A percentile compares a stretch with the other conserved stretches of the same genome.
phyloP scores from a whole-genome alignment of 202 grass and related monocot species.

The Carex arenaria region DNA sequence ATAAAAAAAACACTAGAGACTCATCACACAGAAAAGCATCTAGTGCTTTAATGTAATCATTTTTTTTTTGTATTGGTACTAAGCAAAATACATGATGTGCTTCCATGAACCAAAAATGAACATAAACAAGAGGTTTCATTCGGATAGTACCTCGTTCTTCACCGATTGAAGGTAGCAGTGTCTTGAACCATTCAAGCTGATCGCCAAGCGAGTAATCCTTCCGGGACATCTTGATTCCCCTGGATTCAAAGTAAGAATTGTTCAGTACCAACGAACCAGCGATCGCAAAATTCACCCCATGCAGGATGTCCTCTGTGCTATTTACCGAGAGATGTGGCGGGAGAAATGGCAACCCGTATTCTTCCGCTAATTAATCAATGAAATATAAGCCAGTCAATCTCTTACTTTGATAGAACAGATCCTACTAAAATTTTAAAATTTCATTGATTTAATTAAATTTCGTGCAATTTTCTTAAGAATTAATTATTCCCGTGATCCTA shows the following conservation, averaged over 20 bases:
- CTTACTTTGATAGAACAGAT: background rate
- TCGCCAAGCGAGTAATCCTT: constrained; percentile 40
- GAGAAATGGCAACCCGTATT: constrained; percentile 50
- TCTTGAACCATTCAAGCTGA: constrained; percentile 72
- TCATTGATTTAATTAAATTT: background rate
- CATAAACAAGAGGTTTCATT: background rate
- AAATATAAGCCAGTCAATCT: background rate
- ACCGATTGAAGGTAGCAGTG: constrained; percentile 35
- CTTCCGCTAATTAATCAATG: constrained; percentile 37
- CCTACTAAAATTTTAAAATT: no score
- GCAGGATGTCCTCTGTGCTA: constrained; percentile 26
- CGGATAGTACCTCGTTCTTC: background rate
- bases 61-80: no score
- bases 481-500: background rate
- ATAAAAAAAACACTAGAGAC: no score
- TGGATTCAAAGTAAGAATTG: constrained; percentile 43
- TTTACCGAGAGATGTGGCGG: constrained; percentile 43
- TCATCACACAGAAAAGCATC: no score
- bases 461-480: no score
- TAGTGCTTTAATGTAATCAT: no score
- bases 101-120: background rate
- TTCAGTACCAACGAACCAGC: constrained; percentile 59
- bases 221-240: constrained; percentile 30
- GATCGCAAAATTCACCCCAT: constrained; percentile 75
- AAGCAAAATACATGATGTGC: no score